These are phyloP conservation scores for Mycena rebaudengoi DNA, from an alignment of 768 basidiomycete species.

Conservation along the genomic window DNA sequence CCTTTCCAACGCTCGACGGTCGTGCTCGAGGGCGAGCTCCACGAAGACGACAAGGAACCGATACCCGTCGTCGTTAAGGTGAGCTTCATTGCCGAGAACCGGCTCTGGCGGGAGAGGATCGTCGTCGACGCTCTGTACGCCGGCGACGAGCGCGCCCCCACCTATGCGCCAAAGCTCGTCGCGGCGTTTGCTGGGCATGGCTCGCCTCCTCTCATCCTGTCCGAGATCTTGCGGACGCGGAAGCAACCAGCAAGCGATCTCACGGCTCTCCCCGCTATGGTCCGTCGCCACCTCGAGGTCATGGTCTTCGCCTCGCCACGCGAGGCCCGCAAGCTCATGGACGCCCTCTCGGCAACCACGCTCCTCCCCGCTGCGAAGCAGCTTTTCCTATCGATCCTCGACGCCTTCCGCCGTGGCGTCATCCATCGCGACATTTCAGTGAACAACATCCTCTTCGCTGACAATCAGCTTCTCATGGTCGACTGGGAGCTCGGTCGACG, in stretches of 20 bases:
- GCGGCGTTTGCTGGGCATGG: neutral
- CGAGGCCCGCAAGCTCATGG: neutral
- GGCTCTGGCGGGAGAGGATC: neutral
- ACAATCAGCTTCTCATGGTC: no score
- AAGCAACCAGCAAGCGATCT: no score
- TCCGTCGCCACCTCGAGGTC: neutral
- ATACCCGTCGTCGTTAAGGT: neutral
- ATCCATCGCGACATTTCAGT: neutral
- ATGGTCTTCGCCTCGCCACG: neutral
- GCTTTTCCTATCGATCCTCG: neutral
- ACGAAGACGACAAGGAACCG: neutral
- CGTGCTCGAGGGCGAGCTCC: neutral
- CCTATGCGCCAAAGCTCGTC: neutral
- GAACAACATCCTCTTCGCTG: neutral
- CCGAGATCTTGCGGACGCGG: no score
- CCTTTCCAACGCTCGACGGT: neutral
- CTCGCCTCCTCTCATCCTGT: neutral
- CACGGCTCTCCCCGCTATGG: neutral
- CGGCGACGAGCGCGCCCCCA: neutral
- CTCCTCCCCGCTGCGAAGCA: neutral
- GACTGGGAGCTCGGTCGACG: slow-evolving; percentile 1
- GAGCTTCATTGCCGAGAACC: neutral
- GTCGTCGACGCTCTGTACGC: neutral
- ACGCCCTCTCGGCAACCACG: neutral
- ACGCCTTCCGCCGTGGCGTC: neutral